phyloP scores from a whole-genome alignment of 1,284 basidiomycete genomes.

The Leccinum variabile region DNA sequence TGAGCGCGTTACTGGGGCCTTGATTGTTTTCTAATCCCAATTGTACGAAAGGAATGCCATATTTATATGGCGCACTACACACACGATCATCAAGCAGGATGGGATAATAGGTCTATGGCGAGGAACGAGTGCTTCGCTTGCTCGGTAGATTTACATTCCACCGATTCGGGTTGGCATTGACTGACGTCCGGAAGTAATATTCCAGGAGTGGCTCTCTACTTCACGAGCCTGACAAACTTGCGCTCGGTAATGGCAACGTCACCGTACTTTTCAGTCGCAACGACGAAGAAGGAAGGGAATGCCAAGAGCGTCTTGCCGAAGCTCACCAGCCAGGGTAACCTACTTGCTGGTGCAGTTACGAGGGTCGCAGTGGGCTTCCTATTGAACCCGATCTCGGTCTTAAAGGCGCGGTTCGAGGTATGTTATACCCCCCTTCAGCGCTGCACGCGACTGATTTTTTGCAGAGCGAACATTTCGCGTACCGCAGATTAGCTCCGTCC shows the following conservation, averaged over 20 bases:
- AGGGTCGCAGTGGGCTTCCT: conserved; percentile 86
- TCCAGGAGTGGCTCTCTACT: conserved; percentile 91
- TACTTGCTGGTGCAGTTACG: conserved; percentile 86
- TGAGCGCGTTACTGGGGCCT: conserved; percentile 25
- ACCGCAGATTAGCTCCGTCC: conserved; percentile 64
- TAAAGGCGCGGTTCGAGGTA: conserved; percentile 95
- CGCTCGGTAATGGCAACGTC: conserved; percentile 70
- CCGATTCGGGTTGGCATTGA: not conserved
- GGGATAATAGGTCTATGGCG: conserved; percentile 80
- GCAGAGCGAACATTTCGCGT: conserved; percentile 80
- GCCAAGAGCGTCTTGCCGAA: conserved; percentile 69
- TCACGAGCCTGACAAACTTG: conserved; percentile 82
- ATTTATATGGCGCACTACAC: conserved; percentile 51
- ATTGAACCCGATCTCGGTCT: conserved; percentile 89
- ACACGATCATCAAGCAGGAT: conserved; percentile 57
- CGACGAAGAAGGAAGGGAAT: conserved; percentile 21
- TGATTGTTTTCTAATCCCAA: not conserved
- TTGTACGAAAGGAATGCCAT: conserved; percentile 36
- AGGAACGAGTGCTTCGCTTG: conserved; percentile 80
- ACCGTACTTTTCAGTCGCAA: conserved; percentile 55
- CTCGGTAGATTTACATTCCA: conserved; percentile 49
- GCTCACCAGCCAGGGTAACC: conserved; percentile 79
- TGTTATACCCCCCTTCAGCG: conserved; percentile 27
- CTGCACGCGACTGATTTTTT: not conserved
- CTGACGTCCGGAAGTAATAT: conserved; percentile 64